These are phyloP conservation scores for Eucalyptus albens DNA, from an alignment of 345 rosid species.

Conservation along the genomic window DNA sequence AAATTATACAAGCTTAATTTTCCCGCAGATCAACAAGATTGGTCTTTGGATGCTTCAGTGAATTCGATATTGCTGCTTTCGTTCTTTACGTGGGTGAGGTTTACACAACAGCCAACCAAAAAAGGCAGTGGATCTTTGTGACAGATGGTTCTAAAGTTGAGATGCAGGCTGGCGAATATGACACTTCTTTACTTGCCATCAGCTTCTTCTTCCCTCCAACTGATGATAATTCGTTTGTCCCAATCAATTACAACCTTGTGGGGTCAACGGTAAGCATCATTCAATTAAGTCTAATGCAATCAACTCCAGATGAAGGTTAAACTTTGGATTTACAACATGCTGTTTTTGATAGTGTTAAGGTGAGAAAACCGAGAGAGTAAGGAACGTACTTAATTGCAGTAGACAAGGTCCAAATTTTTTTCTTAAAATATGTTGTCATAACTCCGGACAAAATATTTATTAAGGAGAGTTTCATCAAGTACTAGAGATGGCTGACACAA, in stretches of 20 bases:
- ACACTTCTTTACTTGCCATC: constrained; percentile 70
- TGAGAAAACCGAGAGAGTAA: not conserved
- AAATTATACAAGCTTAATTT: not conserved
- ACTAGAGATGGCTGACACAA: not conserved
- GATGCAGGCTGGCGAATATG: constrained; percentile 20
- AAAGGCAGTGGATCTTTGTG: constrained; percentile 90
- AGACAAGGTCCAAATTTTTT: not conserved
- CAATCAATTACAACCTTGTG: constrained; percentile 53
- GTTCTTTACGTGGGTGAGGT: constrained; percentile 76
- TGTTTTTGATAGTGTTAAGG: not conserved
- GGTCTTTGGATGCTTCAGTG: constrained; percentile 23
- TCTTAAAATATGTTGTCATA: not conserved
- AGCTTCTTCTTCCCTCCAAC: constrained; percentile 50
- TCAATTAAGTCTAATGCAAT: not conserved
- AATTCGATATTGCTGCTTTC: constrained; percentile 71
- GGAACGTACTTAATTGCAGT: not conserved
- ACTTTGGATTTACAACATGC: not conserved
- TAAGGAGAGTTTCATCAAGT: not conserved
- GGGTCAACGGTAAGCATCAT: constrained; percentile 65
- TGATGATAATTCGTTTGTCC: constrained; percentile 30
- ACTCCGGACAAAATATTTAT: not conserved
- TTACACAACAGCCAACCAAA: constrained; percentile 29
- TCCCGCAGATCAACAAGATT: not conserved
- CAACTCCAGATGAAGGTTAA: not conserved
- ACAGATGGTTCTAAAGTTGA: constrained; percentile 49